A percentile compares a stretch with the other conserved stretches of the same genome.
phyloP scores from a whole-genome alignment of 1,139 yeast species.

The Candida sanyaensis region DNA sequence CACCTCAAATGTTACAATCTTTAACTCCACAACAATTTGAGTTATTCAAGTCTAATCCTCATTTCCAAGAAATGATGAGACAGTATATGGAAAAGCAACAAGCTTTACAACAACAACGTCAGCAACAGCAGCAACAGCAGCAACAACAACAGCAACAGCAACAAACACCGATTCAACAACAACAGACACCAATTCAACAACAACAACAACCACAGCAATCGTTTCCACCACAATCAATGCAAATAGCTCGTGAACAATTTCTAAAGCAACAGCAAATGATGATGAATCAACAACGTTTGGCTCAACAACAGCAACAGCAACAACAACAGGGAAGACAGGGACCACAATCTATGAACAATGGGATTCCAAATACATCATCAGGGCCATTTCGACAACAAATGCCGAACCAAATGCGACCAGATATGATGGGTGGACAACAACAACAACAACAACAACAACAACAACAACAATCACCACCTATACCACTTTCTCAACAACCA shows the following conservation, averaged over 20 bases:
- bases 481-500: not conserved
- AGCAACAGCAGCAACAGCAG: slow-evolving; percentile 33
- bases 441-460: not conserved
- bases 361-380: not conserved
- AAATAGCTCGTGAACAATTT: slow-evolving; percentile 11
- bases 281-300: slow-evolving; percentile 12
- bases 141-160: slow-evolving; percentile 22
- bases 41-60: slow-evolving; percentile 50
- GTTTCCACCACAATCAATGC: slow-evolving; percentile 1
- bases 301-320: slow-evolving; percentile 6
- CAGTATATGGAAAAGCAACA: slow-evolving; percentile 42
- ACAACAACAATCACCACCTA: not conserved
- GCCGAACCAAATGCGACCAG: slow-evolving; percentile 9
- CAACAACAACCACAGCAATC: slow-evolving; percentile 18
- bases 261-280: slow-evolving; percentile 13
- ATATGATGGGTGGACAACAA: slow-evolving; percentile 5
- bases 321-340: not conserved
- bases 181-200: slow-evolving; percentile 6
- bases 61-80: slow-evolving; percentile 42
- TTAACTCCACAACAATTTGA: slow-evolving; percentile 49
- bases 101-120: slow-evolving; percentile 23
- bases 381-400: slow-evolving; percentile 26
- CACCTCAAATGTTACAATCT: slow-evolving; percentile 44
- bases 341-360: slow-evolving; percentile 7
- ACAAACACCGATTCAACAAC: not conserved